These are phyloP conservation scores for Kwoniella newhampshirensis DNA, from an alignment of 768 basidiomycete species.

Conservation along the genomic window DNA sequence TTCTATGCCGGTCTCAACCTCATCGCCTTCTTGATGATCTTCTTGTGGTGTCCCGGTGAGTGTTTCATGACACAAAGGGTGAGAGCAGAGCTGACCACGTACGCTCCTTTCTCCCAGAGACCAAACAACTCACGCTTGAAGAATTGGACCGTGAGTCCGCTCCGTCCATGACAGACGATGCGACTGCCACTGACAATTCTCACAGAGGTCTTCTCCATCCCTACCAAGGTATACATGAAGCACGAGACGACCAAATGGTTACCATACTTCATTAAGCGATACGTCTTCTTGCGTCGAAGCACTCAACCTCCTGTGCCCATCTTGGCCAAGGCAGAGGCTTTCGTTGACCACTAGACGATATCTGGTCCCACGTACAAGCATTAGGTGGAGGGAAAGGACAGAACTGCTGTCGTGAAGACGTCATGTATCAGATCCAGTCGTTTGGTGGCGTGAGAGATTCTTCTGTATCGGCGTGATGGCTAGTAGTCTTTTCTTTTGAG, in stretches of 20 bases:
- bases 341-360: background rate
- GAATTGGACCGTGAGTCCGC: conserved; percentile 31
- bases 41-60: conserved; percentile 15
- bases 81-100: too few relatives aligned
- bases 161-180: background rate
- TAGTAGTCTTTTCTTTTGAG: background rate
- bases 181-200: background rate
- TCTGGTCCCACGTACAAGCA: too few relatives aligned
- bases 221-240: conserved; percentile 32
- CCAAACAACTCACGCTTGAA: conserved; percentile 23
- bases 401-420: background rate
- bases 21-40: conserved; percentile 38
- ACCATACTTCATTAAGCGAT: conserved; percentile 47
- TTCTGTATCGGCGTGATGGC: background rate
- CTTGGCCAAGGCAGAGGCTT: conserved; percentile 14
- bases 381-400: background rate
- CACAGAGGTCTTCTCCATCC: conserved; percentile 41
- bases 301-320: conserved; percentile 22
- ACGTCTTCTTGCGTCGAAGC: conserved; percentile 35
- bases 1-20: conserved; percentile 52
- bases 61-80: too few relatives aligned
- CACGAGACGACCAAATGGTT: conserved; percentile 36
- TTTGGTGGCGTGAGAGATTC: background rate
- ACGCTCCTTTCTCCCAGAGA: background rate
- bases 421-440: background rate